These are phyloP conservation scores for Sporothrix globosa DNA, from an alignment of 2,329 filamentous ascomycete species.

Conservation along the genomic window DNA sequence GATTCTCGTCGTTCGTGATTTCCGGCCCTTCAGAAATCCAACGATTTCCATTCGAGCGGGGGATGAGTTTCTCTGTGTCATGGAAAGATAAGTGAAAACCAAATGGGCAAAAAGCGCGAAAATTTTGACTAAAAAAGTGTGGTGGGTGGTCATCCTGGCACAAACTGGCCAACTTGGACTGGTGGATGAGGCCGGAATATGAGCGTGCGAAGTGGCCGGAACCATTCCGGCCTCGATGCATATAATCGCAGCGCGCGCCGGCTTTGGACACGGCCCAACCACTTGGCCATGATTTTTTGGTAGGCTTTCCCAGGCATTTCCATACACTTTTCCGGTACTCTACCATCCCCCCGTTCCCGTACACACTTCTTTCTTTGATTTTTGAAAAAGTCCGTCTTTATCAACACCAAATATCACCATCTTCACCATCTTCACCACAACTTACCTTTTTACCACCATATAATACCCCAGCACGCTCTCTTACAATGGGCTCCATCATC, in stretches of 20 bases:
- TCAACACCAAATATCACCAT: background rate
- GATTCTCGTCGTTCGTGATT: background rate
- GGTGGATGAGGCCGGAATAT: conserved; percentile 35
- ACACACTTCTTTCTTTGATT: conserved; percentile 9
- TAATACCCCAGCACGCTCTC: background rate
- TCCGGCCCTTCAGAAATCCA: background rate
- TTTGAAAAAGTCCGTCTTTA: background rate
- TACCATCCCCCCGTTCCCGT: background rate
- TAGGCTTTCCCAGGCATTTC: background rate
- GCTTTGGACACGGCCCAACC: conserved; percentile 31
- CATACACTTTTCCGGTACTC: conserved; percentile 23
- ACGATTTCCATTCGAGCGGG: conserved; percentile 16
- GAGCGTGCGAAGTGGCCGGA: conserved; percentile 46
- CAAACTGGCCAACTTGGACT: background rate
- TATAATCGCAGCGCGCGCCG: conserved; percentile 47
- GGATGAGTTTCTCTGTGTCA: conserved; percentile 27
- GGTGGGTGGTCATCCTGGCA: conserved; percentile 16
- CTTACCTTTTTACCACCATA: background rate
- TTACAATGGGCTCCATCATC: conserved; percentile 51
- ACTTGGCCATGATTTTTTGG: background rate
- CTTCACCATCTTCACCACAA: background rate
- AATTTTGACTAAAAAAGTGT: background rate
- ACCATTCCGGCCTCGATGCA: conserved; percentile 55
- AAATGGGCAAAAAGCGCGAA: conserved; percentile 16
- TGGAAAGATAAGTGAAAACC: conserved; percentile 34